These are phyloP conservation scores for Silene vulgaris DNA, from an alignment of 179 eudicot genomes.

Conservation along the genomic window DNA sequence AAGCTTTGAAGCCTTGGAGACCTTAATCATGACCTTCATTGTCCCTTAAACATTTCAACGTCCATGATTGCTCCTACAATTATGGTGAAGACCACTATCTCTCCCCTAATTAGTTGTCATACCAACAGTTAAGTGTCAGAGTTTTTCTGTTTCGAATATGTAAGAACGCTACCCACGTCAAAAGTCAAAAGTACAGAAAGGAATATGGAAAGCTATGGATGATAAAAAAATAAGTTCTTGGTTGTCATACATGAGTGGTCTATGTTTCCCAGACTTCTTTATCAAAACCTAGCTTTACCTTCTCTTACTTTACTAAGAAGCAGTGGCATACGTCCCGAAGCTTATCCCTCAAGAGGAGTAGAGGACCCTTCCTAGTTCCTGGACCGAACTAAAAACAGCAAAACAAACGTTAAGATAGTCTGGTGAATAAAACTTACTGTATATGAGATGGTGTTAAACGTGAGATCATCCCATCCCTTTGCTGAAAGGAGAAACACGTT, in stretches of 20 bases:
- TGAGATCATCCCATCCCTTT: too few relatives aligned
- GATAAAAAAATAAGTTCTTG: neutral
- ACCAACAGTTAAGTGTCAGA: constrained; percentile 16
- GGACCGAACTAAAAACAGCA: too few relatives aligned
- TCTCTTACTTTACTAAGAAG: neutral
- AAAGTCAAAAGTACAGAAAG: constrained; percentile 14
- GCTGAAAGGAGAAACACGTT: too few relatives aligned
- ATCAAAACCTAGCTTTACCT: neutral
- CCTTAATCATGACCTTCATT: constrained; percentile 31
- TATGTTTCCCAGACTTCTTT: neutral
- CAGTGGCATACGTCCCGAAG: neutral
- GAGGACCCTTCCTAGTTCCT: too few relatives aligned
- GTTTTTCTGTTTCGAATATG: constrained; percentile 20
- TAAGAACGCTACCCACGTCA: constrained; percentile 17
- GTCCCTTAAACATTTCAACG: constrained; percentile 29
- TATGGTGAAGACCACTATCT: constrained; percentile 33
- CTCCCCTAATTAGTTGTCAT: constrained; percentile 19
- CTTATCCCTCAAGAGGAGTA: neutral
- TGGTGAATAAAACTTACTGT: too few relatives aligned
- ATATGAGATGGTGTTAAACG: too few relatives aligned
- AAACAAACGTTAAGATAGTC: too few relatives aligned
- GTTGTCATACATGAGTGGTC: neutral
- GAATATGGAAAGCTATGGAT: constrained; percentile 14
- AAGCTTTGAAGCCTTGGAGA: constrained; percentile 28
- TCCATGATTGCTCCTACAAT: constrained; percentile 35